phyloP scores from a whole-genome alignment of 805 yeast genomes.

The Wickerhamomyces sydowiorum region DNA sequence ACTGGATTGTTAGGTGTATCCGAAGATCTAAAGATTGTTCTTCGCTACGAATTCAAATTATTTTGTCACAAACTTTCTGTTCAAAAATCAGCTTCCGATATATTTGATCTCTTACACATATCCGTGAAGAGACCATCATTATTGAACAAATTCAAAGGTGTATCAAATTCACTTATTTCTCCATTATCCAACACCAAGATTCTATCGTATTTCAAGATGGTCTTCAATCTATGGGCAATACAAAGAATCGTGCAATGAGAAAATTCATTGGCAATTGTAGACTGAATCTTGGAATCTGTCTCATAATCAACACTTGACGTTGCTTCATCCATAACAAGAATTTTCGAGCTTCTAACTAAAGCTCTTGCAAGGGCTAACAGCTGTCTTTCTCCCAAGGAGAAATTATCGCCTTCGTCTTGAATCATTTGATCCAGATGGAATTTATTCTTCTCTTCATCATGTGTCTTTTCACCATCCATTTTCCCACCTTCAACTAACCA shows the following conservation, averaged over 20 bases:
- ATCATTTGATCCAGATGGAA: slow-evolving; percentile 49
- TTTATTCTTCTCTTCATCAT: slow-evolving; percentile 34
- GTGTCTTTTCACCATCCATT: slow-evolving; percentile 29
- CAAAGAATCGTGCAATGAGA: slow-evolving; percentile 74
- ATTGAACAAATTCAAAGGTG: slow-evolving; percentile 47
- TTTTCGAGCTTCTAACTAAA: slow-evolving; percentile 62
- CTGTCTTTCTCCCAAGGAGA: slow-evolving; percentile 87
- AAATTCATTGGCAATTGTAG: slow-evolving; percentile 70
- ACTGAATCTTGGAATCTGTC: slow-evolving; percentile 74
- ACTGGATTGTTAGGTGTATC: no score
- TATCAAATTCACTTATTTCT: slow-evolving; percentile 68
- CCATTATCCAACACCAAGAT: slow-evolving; percentile 75
- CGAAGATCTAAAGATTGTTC: no score
- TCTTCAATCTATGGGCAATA: slow-evolving; percentile 85
- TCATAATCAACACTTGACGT: slow-evolving; percentile 86
- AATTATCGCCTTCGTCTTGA: slow-evolving; percentile 73
- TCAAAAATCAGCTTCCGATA: slow-evolving; percentile 37
- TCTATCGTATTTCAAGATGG: slow-evolving; percentile 79
- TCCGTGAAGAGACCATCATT: slow-evolving; percentile 38
- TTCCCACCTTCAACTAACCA: slow-evolving; percentile 46
- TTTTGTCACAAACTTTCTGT: no score
- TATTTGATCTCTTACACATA: slow-evolving; percentile 45
- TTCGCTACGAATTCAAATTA: no score
- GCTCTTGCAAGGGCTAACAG: slow-evolving; percentile 82
- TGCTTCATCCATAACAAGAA: slow-evolving; percentile 81